These are phyloP conservation scores for Kalmanozyma brasiliensis DNA, from an alignment of 1,284 basidiomycete species.

Conservation along the genomic window DNA sequence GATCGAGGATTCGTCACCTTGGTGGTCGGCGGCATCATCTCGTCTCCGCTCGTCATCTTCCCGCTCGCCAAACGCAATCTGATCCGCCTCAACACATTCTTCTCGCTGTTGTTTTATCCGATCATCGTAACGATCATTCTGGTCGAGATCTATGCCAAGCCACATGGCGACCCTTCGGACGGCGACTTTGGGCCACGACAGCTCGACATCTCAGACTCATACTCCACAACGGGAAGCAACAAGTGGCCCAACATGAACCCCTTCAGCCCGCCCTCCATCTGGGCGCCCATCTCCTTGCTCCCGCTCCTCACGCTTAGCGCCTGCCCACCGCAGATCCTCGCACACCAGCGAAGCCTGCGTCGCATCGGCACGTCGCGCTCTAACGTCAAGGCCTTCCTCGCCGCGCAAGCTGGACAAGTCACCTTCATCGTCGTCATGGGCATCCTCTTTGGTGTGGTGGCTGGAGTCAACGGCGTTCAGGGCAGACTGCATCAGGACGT, in stretches of 20 bases:
- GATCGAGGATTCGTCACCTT: slow-evolving; percentile 63
- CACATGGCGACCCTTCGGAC: neutral
- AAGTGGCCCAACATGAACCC: slow-evolving; percentile 45
- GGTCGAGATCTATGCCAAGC: slow-evolving; percentile 43
- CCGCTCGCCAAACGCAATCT: slow-evolving; percentile 64
- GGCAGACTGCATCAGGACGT: slow-evolving; percentile 41
- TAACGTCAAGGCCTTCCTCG: slow-evolving; percentile 62
- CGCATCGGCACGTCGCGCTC: slow-evolving; percentile 57
- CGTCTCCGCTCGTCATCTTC: slow-evolving; percentile 60
- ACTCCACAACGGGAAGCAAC: neutral
- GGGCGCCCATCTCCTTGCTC: slow-evolving; percentile 65
- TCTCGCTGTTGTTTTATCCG: slow-evolving; percentile 57
- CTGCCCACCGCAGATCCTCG: slow-evolving; percentile 64
- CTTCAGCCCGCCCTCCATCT: slow-evolving; percentile 51
- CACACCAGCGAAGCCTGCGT: slow-evolving; percentile 61
- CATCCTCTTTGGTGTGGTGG: slow-evolving; percentile 53
- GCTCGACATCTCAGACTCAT: neutral
- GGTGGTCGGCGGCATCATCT: slow-evolving; percentile 57
- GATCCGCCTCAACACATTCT: slow-evolving; percentile 61
- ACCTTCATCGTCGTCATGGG: slow-evolving; percentile 47
- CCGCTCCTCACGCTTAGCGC: slow-evolving; percentile 62
- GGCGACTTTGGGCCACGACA: too few species aligned
- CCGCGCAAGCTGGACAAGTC: slow-evolving; percentile 60
- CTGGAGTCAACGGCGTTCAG: slow-evolving; percentile 54
- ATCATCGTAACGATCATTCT: slow-evolving; percentile 52